Evolutionary conservation across 2,329 filamentous ascomycete genomes (phyloP), one percentile per base, ranked within the genome.

Genomic region (Fusarium sp.): DNA sequence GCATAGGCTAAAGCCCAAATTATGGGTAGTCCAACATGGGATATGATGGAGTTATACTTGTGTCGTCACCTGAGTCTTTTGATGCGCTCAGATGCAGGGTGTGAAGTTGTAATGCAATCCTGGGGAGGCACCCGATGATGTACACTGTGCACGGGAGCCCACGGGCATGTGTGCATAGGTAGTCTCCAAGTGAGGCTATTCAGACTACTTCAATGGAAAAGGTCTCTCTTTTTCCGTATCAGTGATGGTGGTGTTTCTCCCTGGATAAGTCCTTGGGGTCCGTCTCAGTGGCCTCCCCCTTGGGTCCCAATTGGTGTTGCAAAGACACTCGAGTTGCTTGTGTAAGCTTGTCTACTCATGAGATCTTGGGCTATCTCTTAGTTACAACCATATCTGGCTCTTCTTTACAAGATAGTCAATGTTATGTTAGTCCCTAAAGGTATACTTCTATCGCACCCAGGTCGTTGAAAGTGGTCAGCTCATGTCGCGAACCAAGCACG

Each of bases 21-120:
- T 12, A 16, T 6, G 3, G 19, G 13, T 1, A 53, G 9, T 2
- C 50, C 37, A 28, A 2, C 2, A 4, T 28, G 5, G 9, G 0
- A 11, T 25, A 53, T 16, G 13, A 28, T 28, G 5, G 23, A 13
- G 3, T 12, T 28, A 2, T 28, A 38, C 13, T 28, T 25, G 13
- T 53, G 13, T 37, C 33, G 23, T 21, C 23, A 9, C 2, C 33
- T n/a, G 33, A n/a, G 23, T 3, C 3, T 21, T 38, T 38, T 16
- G 9, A 9, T 9, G 18, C 3, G 18, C 13, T 37, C 9, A 38
- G 13, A 16, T 9, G 16, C 7, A 28, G 5, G 19, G 12, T 38
- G 13, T 7, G 9, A 16, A n/a, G 33, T n/a, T 38, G 4, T 15
- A 25, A 37, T 28, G 32, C 9, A 53, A 37, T 12, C 18, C 7